Evolutionary conservation across 2,329 filamentous ascomycete species (phyloP), one percentile per base, ranked within the genome.

Genomic region (Beauveria caledonica): DNA sequence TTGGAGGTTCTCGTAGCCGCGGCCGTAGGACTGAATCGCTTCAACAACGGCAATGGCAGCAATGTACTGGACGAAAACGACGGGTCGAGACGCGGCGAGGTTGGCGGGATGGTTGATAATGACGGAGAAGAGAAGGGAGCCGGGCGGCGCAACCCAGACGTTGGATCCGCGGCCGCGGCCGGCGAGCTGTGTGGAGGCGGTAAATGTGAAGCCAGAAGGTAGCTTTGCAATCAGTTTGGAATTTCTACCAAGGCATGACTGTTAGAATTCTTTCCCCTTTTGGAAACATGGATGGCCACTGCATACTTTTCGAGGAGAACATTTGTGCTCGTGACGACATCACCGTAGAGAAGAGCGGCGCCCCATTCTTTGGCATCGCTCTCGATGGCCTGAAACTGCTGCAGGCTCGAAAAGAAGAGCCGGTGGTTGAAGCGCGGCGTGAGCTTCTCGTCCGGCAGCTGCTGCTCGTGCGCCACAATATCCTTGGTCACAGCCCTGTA

Each of bases 41-140:
- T 90, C 84, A 3, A 95, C 88, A 46, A 93, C 88, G 45, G 94
- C 92, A 50, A 99, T 84, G 1, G 92, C 92, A 0, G 91, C 86
- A 15, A 99, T 82, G 70, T 99, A 99, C 72, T 97, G 94, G 29
- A 97, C 80, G 73, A 99, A 97, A 0, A 97, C 87, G 10, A 97
- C 87, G 0, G 94, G 92, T 0, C 89, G 88, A 1, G 80, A 83
- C 48, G 82, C 78, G 9, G 86, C 87, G 9, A 94, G 81, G 33
- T 87, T 79, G 33, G 89, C 84, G 1, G 89, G 83, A 73, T 99
- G 94, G 64, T 90, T 89, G 65, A 99, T 85, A 44, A 95, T 85
- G 0, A 88, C 91, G 10, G 91, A 96, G 75, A 96, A 94, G 71
- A 97, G 88, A 6, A 97, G 80, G 40, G 85, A 86, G 1, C 94